These are phyloP conservation scores for Triticum monococcum DNA, from an alignment of 176 grass and related monocot species.

Conservation along the genomic window DNA sequence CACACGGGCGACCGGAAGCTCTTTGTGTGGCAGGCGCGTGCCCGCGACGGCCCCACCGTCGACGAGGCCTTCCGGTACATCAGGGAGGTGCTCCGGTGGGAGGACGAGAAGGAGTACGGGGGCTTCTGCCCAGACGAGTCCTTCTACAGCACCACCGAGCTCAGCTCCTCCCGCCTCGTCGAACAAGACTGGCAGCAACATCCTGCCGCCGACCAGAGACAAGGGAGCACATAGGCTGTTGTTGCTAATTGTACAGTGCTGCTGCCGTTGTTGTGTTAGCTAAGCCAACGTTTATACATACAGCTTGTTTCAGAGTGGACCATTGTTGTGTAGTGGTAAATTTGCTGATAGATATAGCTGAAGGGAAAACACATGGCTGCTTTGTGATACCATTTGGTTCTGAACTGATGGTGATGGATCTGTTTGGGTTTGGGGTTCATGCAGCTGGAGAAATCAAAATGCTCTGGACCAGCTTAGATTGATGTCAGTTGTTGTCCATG, in stretches of 20 bases:
- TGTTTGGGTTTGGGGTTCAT: not conserved
- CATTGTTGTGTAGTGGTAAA: not conserved
- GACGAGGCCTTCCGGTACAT: conserved; percentile 87
- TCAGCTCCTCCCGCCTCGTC: conserved; percentile 77
- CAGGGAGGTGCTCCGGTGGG: conserved; percentile 84
- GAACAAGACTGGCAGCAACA: not conserved
- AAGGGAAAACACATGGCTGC: not conserved
- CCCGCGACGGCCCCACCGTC: conserved; percentile 55
- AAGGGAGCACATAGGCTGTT: not conserved
- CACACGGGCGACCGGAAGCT: conserved; percentile 59
- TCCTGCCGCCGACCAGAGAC: conserved; percentile 34
- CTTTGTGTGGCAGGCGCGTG: conserved; percentile 86
- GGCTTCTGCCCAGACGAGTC: conserved; percentile 66
- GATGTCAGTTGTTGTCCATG: not conserved
- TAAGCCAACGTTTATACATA: not conserved
- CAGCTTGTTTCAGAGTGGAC: conserved; percentile 28
- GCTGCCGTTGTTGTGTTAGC: conserved; percentile 1
- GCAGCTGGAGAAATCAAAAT: not conserved
- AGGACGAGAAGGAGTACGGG: conserved; percentile 67
- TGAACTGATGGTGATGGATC: not conserved
- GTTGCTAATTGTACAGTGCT: not conserved
- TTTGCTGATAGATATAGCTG: not conserved
- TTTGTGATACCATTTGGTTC: not conserved
- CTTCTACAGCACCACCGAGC: conserved; percentile 88
- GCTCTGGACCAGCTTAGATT: not conserved